A percentile compares a stretch with the other conserved stretches of the same genome.
Evolutionary conservation across 2,329 filamentous ascomycete species (phyloP).

Genomic region (Gyromitra esculenta): DNA sequence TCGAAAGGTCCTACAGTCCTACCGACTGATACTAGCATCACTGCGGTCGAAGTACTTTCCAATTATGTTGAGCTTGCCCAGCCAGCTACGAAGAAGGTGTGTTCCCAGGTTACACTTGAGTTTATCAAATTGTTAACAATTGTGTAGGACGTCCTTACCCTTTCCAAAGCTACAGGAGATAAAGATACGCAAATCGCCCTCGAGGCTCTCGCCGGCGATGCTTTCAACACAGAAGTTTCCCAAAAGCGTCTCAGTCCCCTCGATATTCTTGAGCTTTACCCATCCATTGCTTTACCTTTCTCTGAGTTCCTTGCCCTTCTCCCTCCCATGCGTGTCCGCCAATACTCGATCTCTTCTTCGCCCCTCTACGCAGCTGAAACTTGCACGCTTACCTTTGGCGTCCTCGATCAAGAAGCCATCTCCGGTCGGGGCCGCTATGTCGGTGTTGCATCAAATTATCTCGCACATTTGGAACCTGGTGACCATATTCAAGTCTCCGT

Average conservation of each 20-base stretch:
- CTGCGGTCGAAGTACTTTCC: conserved; percentile 71
- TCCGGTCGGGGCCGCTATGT: conserved; percentile 64
- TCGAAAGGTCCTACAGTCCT: conserved; percentile 66
- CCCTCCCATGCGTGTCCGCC: conserved; percentile 79
- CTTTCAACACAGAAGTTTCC: conserved; percentile 65
- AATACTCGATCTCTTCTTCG: conserved; percentile 82
- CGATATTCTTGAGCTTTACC: conserved; percentile 74
- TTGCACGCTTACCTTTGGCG: conserved; percentile 74
- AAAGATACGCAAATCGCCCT: conserved; percentile 65
- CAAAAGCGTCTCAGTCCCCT: conserved; percentile 72
- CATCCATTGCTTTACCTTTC: conserved; percentile 70
- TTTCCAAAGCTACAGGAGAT: conserved; percentile 66
- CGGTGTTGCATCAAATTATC: conserved; percentile 71
- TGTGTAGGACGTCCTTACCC: conserved; percentile 62
- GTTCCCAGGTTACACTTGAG: neutral
- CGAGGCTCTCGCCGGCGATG: conserved; percentile 63
- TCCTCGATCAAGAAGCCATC: conserved; percentile 69
- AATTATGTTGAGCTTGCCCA: conserved; percentile 78
- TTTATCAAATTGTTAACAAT: conserved; percentile 17
- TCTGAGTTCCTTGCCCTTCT: conserved; percentile 75
- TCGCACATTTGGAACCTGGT: conserved; percentile 64
- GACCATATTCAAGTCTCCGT: conserved; percentile 63
- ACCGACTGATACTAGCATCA: conserved; percentile 68
- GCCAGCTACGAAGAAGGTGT: conserved; percentile 72
- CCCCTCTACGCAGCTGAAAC: conserved; percentile 69